Conservation (phyloP, 345 rosid genomes). For the Citrus reticulata region DNA sequence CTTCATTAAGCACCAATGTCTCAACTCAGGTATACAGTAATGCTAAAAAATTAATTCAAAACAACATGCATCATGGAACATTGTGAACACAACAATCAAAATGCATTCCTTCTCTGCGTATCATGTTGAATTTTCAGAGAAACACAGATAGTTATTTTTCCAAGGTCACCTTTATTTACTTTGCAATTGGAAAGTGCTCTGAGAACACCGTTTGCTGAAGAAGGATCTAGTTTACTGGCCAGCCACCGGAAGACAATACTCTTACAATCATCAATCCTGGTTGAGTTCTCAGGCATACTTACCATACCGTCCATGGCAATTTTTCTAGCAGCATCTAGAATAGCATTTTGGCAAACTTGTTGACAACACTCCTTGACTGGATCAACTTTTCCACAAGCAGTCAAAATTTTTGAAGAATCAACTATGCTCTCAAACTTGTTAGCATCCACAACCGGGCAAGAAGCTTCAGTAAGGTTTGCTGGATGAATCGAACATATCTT, state of each 20-base stretch:
- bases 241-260: constrained; percentile 49
- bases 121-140: neutral
- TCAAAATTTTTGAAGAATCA: constrained; percentile 43
- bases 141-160: neutral
- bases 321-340: constrained; percentile 42
- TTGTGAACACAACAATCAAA: neutral
- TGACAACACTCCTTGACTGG: constrained; percentile 54
- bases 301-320: constrained; percentile 33
- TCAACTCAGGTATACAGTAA: neutral
- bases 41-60: neutral
- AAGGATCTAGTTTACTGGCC: constrained; percentile 45
- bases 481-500: constrained; percentile 42
- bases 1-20: neutral
- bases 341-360: constrained; percentile 50
- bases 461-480: constrained; percentile 44
- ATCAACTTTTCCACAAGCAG: constrained; percentile 49
- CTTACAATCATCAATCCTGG: constrained; percentile 39
- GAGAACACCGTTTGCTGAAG: constrained; percentile 39
- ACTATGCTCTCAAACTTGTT: constrained; percentile 44
- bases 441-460: constrained; percentile 46
- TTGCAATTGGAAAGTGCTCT: constrained; percentile 56
- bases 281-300: constrained; percentile 27
- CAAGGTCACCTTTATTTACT: constrained; percentile 41
- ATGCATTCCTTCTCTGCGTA: neutral
- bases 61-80: neutral